Percentiles rank a stretch among this genome's conserved stretches.
Evolutionary conservation across 2,329 filamentous ascomycete species (phyloP).

Genomic region (Hypoxylon rubiginosum): DNA sequence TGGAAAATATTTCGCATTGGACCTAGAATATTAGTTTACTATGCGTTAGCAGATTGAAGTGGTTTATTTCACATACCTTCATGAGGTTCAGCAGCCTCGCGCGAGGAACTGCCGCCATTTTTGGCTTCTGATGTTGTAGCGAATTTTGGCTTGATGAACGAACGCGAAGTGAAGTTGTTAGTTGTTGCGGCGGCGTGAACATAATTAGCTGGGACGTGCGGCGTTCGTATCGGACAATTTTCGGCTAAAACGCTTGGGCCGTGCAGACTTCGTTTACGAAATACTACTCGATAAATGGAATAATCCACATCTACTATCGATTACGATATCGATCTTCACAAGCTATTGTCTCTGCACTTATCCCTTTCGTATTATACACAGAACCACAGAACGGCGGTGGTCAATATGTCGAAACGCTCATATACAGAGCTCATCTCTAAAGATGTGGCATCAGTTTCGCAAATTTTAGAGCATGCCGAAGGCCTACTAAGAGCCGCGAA

Average conservation of each 20-base stretch:
- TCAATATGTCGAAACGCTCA: slow-evolving; percentile 57
- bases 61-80: slow-evolving; percentile 69
- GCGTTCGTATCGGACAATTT: slow-evolving; percentile 12
- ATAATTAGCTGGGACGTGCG: neutral
- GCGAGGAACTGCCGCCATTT: slow-evolving; percentile 73
- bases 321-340: neutral
- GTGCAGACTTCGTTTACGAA: neutral
- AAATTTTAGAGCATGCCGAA: slow-evolving; percentile 54
- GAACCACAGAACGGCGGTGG: neutral
- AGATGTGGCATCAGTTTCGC: slow-evolving; percentile 46
- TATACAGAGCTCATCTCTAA: slow-evolving; percentile 48
- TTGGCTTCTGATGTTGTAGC: slow-evolving; percentile 44
- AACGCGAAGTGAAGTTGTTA: slow-evolving; percentile 18
- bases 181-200: slow-evolving; percentile 13
- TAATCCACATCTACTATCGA: neutral
- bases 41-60: slow-evolving; percentile 18
- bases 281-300: neutral
- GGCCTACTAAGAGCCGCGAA: slow-evolving; percentile 57
- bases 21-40: slow-evolving; percentile 64
- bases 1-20: slow-evolving; percentile 92
- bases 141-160: slow-evolving; percentile 21
- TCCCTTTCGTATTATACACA: neutral
- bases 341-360: neutral
- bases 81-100: slow-evolving; percentile 78
- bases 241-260: slow-evolving; percentile 4